These are phyloP conservation scores for Trypanosoma mega DNA, from an alignment of 208 protist genomes.

Conservation along the genomic window DNA sequence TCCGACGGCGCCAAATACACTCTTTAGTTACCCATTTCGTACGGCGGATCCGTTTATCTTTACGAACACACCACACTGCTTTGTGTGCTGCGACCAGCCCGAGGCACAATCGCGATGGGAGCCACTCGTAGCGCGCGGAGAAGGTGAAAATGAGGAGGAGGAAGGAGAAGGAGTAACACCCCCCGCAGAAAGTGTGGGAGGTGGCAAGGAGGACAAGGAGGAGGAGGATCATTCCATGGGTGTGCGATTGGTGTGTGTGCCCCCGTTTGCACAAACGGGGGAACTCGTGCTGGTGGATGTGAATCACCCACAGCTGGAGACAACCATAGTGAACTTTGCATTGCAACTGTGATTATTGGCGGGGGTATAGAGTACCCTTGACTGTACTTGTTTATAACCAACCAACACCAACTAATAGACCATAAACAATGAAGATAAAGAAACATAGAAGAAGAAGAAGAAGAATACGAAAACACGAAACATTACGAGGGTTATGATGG, in stretches of 20 bases:
- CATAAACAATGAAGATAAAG: too few species aligned
- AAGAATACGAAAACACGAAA: not conserved
- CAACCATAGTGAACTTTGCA: conserved; percentile 29
- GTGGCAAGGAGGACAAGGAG: too few species aligned
- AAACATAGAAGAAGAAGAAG: not conserved
- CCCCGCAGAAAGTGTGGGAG: conserved; percentile 18
- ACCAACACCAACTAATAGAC: too few species aligned
- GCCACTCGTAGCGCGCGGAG: conserved; percentile 24
- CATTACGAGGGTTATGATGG: too few species aligned
- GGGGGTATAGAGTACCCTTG: too few species aligned
- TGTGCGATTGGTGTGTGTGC: conserved; percentile 77
- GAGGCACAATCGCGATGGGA: conserved; percentile 68
- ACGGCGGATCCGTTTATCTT: conserved; percentile 88
- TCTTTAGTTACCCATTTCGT: conserved; percentile 92
- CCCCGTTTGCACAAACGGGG: conserved; percentile 61
- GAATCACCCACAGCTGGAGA: conserved; percentile 65
- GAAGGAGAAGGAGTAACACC: conserved; percentile 2
- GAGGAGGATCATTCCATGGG: conserved; percentile 21
- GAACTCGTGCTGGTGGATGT: conserved; percentile 77
- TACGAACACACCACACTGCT: conserved; percentile 63
- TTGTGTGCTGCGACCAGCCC: conserved; percentile 87
- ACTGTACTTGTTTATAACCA: too few species aligned
- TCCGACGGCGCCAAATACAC: conserved; percentile 90
- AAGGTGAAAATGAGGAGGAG: conserved; percentile 3
- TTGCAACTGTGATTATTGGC: not conserved